Evolutionary conservation across 2,329 filamentous ascomycete genomes (phyloP), one percentile per base, ranked within the genome.

Genomic region (Hypomyces rosellus): DNA sequence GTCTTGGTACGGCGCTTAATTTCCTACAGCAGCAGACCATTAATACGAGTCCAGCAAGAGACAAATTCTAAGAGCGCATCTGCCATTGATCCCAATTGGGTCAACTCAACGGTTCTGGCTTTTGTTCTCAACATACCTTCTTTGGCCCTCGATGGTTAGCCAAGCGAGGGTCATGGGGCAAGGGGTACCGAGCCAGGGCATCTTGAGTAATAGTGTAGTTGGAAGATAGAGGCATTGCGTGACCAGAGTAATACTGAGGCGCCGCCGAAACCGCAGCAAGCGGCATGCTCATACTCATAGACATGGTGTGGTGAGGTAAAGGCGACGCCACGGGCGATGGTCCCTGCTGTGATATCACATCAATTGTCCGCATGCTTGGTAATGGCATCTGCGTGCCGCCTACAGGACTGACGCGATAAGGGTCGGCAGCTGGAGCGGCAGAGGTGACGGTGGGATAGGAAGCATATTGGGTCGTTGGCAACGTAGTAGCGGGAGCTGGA

Each of bases 1-100:
- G 79, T 82, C 64, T 82, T 82, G 43, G 79, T 82, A 58, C 79
- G 75, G 54, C 79, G 74, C 64, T 82, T 82, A 61, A 82, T 82
- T 63, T 82, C 79, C 79, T 82, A 63, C 22, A 49, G 45, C n/a
- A 47, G 30, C 30, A 41, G 45, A 12, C n/a, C 34, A 36, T 57
- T 49, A 58, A 44, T 46, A 38, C 14, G 5, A 43, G 20, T 40
- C 7, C 18, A 18, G 9, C 25, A 30, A 30, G 8, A 34, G 16
- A 46, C 5, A 22, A 39, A 8, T n/a, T 8, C n/a, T 12, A 39
- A 39, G 37, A 15, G 37, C 38, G n/a, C 13, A 20, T 40, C 15
- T n/a, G 38, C 38, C 38, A 40, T 40, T 20, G 38, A 40, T 40
- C 15, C 15, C 36, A 36, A 52, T 39, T 22, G 46, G 25, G 5